phyloP scores from a whole-genome alignment of 306 rosid genomes.

The Crotalaria pallida region DNA sequence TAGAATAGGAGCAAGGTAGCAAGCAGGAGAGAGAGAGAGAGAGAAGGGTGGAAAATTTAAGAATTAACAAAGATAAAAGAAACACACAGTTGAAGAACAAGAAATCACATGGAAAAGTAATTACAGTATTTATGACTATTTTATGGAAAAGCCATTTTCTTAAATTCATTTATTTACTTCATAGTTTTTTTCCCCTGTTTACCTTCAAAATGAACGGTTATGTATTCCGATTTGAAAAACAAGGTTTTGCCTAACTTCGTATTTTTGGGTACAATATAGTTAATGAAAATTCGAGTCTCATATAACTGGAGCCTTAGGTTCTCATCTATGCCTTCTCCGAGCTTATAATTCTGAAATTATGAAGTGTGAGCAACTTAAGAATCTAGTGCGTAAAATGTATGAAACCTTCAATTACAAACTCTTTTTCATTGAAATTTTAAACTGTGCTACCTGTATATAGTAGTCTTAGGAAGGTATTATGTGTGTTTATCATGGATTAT shows the following conservation, averaged over 20 bases:
- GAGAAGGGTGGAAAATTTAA: no score
- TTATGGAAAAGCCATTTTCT: background rate
- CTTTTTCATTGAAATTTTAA: background rate
- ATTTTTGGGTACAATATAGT: background rate
- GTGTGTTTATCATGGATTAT: background rate
- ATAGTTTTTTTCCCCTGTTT: background rate
- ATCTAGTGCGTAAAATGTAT: background rate
- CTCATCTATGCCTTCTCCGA: background rate
- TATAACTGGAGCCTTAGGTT: background rate
- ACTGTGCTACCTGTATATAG: background rate
- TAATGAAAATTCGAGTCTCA: background rate
- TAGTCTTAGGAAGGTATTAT: background rate
- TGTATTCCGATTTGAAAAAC: no score
- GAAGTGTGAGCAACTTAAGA: background rate
- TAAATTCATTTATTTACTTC: background rate
- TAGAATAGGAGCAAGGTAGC: background rate
- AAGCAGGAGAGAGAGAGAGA: background rate
- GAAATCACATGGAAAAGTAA: conserved; percentile 5
- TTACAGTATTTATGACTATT: background rate
- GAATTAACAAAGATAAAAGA: background rate
- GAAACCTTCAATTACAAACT: background rate
- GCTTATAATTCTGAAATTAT: background rate
- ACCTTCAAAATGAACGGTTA: background rate
- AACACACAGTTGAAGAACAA: background rate
- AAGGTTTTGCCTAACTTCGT: background rate